Evolutionary conservation across 345 rosid species (phyloP).

Genomic region (Eucalyptus curtisii): DNA sequence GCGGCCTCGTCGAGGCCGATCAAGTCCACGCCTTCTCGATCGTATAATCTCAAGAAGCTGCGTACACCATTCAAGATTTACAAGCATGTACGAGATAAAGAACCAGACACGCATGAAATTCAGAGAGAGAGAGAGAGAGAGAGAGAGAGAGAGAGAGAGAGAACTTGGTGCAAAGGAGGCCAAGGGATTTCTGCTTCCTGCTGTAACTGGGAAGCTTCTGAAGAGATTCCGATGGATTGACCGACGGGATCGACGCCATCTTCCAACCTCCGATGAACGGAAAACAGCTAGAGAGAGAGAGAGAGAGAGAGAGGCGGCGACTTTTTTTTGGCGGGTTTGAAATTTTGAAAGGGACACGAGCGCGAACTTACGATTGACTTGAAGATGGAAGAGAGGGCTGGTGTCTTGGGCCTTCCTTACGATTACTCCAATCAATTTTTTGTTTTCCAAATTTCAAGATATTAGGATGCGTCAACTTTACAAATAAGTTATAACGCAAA

Average conservation of each 20-base stretch:
- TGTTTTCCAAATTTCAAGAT: background rate
- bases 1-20: slow-evolving; percentile 91
- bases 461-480: rapidly evolving
- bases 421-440: background rate
- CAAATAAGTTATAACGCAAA: no score
- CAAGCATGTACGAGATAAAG: background rate
- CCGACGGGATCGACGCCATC: background rate
- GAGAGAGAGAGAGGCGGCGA: background rate
- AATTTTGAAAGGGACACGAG: background rate
- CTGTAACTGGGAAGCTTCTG: slow-evolving; percentile 51
- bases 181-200: slow-evolving; percentile 84
- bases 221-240: slow-evolving; percentile 17
- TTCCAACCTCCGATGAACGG: background rate
- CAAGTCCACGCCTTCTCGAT: slow-evolving; percentile 47
- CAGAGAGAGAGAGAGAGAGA: background rate
- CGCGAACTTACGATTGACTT: background rate
- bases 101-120: background rate
- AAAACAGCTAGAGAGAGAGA: background rate
- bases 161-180: slow-evolving; percentile 85
- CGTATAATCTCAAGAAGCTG: slow-evolving; percentile 72
- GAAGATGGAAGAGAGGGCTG: background rate
- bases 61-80: background rate
- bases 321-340: background rate
- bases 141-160: background rate
- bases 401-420: background rate